Evolutionary conservation across 2,329 filamentous ascomycete species (phyloP).

Genomic region (Ascochyta koolunga): DNA sequence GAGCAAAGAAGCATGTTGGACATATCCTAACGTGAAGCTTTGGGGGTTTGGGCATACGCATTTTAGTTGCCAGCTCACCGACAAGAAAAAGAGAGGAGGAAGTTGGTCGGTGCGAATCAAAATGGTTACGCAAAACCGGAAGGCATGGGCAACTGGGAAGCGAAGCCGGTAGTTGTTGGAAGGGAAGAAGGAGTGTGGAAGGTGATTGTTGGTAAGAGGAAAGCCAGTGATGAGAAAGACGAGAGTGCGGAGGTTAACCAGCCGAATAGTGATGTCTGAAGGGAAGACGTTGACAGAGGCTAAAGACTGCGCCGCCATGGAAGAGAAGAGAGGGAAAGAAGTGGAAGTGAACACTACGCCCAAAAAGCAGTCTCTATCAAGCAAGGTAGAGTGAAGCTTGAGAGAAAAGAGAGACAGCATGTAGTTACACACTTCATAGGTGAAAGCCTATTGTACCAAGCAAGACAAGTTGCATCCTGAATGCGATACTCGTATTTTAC

Average conservation of each 20-base stretch:
- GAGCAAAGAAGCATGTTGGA: conserved; percentile 7
- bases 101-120: conserved; percentile 17
- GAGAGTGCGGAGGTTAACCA: too few species aligned
- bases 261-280: not conserved
- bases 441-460: not conserved
- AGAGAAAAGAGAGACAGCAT: not conserved
- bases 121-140: conserved; percentile 13
- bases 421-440: not conserved
- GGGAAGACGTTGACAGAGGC: not conserved
- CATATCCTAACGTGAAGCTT: not conserved
- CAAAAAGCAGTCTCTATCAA: not conserved
- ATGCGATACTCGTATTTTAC: not conserved
- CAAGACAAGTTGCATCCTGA: not conserved
- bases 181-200: not conserved
- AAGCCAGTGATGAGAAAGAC: not conserved
- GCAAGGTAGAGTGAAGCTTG: too few species aligned
- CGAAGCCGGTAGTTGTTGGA: conserved; percentile 2
- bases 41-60: conserved; percentile 10
- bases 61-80: conserved; percentile 9
- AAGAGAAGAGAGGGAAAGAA: not conserved
- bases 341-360: not conserved
- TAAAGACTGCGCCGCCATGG: not conserved
- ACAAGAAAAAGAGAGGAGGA: not conserved
- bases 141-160: not conserved
- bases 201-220: conserved; percentile 1